Base-by-base conservation (phyloP, 208 protist species). In the Leishmania gerbilli region DNA sequence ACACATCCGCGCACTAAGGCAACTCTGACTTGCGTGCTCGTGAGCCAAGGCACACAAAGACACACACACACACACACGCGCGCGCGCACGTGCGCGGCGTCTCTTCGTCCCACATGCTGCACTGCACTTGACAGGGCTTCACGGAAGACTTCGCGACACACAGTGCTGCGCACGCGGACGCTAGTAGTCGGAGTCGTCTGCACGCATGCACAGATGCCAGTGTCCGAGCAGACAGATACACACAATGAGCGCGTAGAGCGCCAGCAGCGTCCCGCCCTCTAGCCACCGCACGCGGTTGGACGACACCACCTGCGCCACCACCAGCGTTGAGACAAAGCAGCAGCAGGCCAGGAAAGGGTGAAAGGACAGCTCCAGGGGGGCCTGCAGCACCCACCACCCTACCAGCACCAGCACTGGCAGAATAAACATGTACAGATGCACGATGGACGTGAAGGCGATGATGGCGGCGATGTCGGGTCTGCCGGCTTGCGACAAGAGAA, bases 401-500 rank as follows among this genome's bases (percentile, higher is more conserved):
- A 64, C 75, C 75, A 80, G 51, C 55, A 96, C 92, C 27, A 94
- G 68, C 1, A 88, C 6, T 21, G 95, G 95, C 13, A 96, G 76
- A 2, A 96, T 87, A 69, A 93, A 93, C 67, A 92, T 76, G 79
- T 90, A 93, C 65, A 97, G 86, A 62, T 96, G 92, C 19, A 93
- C 90, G 45, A 91, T 87, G 53, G 86, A 89, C 40, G 91, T 84
- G 49, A 96, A 89, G 68, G 91, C 92, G 40, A 96, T 92, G 79
- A 86, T 89, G 42, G 91, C 85, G 27, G 85, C 87, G 21, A 97
- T 90, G 86, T 97, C 95, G 60, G 95, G 93, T 42, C 95, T 92
- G 2, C 87, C 84, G 49, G 87, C 87, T 15, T 76, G 74, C 37
- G 95, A 84, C 79, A 96, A 85, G 45, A 91, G 81, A 42, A 94